phyloP scores from a whole-genome alignment of 2,329 filamentous ascomycete genomes.

The Didymella exigua region DNA sequence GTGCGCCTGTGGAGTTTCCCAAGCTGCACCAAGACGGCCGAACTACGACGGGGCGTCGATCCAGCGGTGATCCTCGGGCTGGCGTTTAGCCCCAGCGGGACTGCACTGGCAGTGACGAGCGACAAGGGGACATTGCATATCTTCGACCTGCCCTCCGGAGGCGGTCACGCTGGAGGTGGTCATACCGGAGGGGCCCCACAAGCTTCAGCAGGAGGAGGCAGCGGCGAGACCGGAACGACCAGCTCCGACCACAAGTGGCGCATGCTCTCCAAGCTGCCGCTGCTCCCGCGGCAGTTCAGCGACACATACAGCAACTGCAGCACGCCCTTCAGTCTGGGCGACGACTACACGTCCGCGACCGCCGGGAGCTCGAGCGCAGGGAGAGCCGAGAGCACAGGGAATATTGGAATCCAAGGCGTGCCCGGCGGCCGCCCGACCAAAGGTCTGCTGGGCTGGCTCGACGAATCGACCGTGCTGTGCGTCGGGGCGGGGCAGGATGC shows the following conservation, averaged over 20 bases:
- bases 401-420: slow-evolving; percentile 60
- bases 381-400: no score
- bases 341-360: slow-evolving; percentile 63
- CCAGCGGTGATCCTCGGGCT: slow-evolving; percentile 85
- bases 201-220: no score
- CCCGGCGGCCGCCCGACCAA: slow-evolving; percentile 70
- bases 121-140: slow-evolving; percentile 96
- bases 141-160: slow-evolving; percentile 70
- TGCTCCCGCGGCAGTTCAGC: slow-evolving; percentile 85
- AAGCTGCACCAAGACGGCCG: slow-evolving; percentile 79
- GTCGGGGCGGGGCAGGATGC: slow-evolving; percentile 78
- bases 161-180: no score
- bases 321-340: slow-evolving; percentile 80
- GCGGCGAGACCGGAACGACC: no score
- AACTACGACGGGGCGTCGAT: slow-evolving; percentile 88
- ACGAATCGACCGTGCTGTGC: slow-evolving; percentile 74
- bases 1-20: slow-evolving; percentile 82
- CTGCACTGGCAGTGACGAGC: slow-evolving; percentile 85
- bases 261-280: slow-evolving; percentile 78
- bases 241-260: slow-evolving; percentile 71
- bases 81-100: slow-evolving; percentile 81
- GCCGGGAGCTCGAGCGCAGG: no score
- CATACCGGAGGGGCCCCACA: no score
- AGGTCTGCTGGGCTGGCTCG: slow-evolving; percentile 83
- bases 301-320: slow-evolving; percentile 87